These are phyloP conservation scores for Hericium alpestre DNA, from an alignment of 768 basidiomycete genomes.

Conservation along the genomic window DNA sequence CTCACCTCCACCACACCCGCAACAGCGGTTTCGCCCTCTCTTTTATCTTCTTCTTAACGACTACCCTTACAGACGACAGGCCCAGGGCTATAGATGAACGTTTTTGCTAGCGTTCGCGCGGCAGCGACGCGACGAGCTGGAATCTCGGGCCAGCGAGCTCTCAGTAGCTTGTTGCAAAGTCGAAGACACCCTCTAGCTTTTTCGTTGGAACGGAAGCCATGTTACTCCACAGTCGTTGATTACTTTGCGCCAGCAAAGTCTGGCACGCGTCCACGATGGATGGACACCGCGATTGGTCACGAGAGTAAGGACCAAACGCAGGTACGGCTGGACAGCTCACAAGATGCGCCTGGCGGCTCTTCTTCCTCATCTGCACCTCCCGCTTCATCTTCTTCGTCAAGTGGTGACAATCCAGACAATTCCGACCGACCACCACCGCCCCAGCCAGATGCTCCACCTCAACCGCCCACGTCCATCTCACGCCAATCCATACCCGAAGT, in stretches of 20 bases:
- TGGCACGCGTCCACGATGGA: not conserved
- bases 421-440: slow-evolving; percentile 29
- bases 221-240: slow-evolving; percentile 3
- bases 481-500: slow-evolving; percentile 82
- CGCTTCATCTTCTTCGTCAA: slow-evolving; percentile 32
- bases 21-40: not conserved
- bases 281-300: not conserved
- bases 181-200: not conserved
- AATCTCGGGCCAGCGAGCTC: not conserved
- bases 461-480: slow-evolving; percentile 48
- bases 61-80: not conserved
- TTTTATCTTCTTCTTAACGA: not conserved
- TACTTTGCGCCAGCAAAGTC: not conserved
- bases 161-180: not conserved
- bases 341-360: slow-evolving; percentile 12
- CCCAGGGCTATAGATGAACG: not conserved
- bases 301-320: not conserved
- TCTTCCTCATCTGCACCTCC: slow-evolving; percentile 25
- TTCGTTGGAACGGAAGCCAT: not conserved
- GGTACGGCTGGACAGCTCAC: slow-evolving; percentile 6
- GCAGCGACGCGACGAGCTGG: slow-evolving; percentile 3
- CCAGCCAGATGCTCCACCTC: slow-evolving; percentile 26
- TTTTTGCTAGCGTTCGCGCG: not conserved
- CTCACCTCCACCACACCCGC: not conserved
- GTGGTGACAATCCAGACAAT: slow-evolving; percentile 25